Base-by-base conservation (phyloP, 2,329 filamentous ascomycete species). In the Orbilia blumenaviensis region DNA sequence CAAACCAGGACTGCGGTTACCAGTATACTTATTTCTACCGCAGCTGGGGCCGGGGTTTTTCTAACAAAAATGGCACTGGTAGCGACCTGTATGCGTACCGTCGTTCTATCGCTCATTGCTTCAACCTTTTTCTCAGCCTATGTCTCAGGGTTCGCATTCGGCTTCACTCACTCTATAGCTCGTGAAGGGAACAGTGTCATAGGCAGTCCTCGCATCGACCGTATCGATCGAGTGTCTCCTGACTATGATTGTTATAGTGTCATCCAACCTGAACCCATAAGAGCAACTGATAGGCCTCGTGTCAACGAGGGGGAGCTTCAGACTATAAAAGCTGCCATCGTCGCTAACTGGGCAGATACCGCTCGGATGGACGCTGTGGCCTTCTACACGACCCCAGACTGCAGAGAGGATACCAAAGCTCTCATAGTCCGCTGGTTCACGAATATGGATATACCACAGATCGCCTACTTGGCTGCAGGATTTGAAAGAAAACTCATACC, bases 321-420 rank as follows among this genome's bases (percentile, higher is more conserved):
- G 2, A 21, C 18, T 36, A 32, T 56, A 0, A 50, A 46, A 12
- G 64, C 50, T 10, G 34, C 44, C 27, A 18, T 61, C 12, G 44
- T 42, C 4, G 69, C 62, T 56, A 74, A 64, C 36, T 74, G 62
- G 62, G n/a, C 16, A 10, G n/a, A 42, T 14, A 54, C 61, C 1
- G 12, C 41, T 8, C 38, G 44, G 14, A 38, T 74, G 34, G 29
- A 67, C 10, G 69, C 69, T 0, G 50, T 74, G 44, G 52, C 27
- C 2, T 61, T 74, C 36, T 74, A 74, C 34, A 48, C 68, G 7
- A 23, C 41, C 8, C 14, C 34, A 1, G 69, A 64, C 8, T 74
- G 62, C 21, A 23, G 61, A 7, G 41, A 58, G 0, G 23, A 54
- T 12, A 54, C 41, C 12, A 38, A 52, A n/a, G 69, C 52, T 14